Conservation (phyloP, 1,139 yeast genomes). For the Magnusiomyces starmeri region DNA sequence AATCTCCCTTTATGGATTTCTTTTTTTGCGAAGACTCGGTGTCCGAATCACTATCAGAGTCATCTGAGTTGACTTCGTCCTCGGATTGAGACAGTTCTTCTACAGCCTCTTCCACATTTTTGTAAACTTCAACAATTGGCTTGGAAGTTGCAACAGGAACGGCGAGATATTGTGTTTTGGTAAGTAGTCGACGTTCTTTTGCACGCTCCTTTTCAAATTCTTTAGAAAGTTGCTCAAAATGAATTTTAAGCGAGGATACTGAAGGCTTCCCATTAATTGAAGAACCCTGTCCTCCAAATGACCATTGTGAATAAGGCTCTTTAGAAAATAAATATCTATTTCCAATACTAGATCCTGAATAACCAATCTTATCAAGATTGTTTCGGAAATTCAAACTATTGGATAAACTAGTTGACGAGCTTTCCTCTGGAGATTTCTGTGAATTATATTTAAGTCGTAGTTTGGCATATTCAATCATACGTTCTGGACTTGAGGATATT, state of each 20-base stretch:
- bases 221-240: slow-evolving; percentile 70
- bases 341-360: neutral
- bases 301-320: neutral
- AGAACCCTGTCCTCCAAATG: slow-evolving; percentile 2
- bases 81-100: slow-evolving; percentile 39
- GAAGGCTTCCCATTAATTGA: too few relatives aligned
- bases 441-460: slow-evolving; percentile 1
- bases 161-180: slow-evolving; percentile 61
- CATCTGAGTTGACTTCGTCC: slow-evolving; percentile 23
- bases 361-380: slow-evolving; percentile 7
- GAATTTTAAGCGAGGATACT: slow-evolving; percentile 41
- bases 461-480: slow-evolving; percentile 6
- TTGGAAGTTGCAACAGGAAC: slow-evolving; percentile 67
- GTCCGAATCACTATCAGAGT: slow-evolving; percentile 19
- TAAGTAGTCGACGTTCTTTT: slow-evolving; percentile 57
- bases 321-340: neutral
- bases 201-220: slow-evolving; percentile 89
- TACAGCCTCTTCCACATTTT: slow-evolving; percentile 85
- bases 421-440: neutral
- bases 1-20: neutral
- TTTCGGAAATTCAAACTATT: slow-evolving; percentile 2
- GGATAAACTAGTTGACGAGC: neutral
- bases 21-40: slow-evolving; percentile 7
- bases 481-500: neutral
- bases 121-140: slow-evolving; percentile 88